phyloP scores from a whole-genome alignment of 495 filamentous ascomycete species.

The Tuber umbilicatum region DNA sequence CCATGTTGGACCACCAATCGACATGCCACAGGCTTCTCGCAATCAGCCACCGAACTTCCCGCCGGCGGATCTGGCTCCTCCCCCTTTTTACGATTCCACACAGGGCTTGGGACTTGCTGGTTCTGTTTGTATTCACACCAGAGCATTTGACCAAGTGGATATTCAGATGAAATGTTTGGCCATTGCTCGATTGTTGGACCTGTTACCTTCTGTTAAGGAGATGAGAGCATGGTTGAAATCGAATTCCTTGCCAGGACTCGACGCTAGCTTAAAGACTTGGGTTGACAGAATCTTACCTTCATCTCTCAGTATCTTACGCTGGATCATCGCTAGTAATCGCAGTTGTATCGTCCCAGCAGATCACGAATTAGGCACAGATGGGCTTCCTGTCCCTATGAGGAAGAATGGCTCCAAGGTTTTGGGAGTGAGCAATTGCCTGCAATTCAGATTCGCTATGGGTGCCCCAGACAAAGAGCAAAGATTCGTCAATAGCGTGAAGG shows the following conservation, averaged over 20 bases:
- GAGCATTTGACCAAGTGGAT: slow-evolving; percentile 52
- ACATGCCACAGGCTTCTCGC: slow-evolving; percentile 19
- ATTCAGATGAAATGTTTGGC: slow-evolving; percentile 48
- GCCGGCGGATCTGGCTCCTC: not conserved
- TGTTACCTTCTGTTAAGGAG: slow-evolving; percentile 58
- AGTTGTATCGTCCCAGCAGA: slow-evolving; percentile 75
- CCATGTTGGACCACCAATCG: slow-evolving; percentile 37
- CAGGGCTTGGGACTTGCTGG: slow-evolving; percentile 2
- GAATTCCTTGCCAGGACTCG: slow-evolving; percentile 41
- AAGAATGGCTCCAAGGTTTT: slow-evolving; percentile 51
- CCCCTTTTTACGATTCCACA: not conserved
- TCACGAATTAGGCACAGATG: slow-evolving; percentile 41
- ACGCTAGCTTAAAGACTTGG: slow-evolving; percentile 55
- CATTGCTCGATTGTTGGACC: slow-evolving; percentile 58
- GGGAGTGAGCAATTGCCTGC: slow-evolving; percentile 63
- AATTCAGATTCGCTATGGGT: slow-evolving; percentile 85
- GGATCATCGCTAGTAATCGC: slow-evolving; percentile 87
- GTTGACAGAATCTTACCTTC: slow-evolving; percentile 57
- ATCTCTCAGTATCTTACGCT: slow-evolving; percentile 64
- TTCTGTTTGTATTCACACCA: slow-evolving; percentile 46
- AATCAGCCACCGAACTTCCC: slow-evolving; percentile 12
- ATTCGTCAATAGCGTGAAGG: slow-evolving; percentile 61
- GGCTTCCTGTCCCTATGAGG: slow-evolving; percentile 15
- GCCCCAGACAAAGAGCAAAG: slow-evolving; percentile 81
- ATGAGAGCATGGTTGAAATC: slow-evolving; percentile 57